A percentile compares a stretch with the other conserved stretches of the same genome.
These are phyloP conservation scores for Penicillium sp. DNA, from an alignment of 2,329 filamentous ascomycete species.

Conservation along the genomic window DNA sequence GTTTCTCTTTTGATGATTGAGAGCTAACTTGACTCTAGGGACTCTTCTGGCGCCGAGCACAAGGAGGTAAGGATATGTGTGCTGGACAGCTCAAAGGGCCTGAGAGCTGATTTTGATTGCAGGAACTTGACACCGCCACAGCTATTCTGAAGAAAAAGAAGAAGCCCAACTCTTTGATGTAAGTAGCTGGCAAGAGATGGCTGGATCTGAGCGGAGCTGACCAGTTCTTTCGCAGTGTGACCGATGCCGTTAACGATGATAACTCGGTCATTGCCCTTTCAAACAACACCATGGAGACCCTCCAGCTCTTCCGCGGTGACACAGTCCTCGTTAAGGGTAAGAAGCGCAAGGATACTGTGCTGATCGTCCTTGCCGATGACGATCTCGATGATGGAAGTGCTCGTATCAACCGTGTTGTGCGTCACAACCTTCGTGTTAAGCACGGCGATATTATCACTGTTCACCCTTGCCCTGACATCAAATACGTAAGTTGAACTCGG, in stretches of 20 bases:
- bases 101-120: constrained; percentile 23
- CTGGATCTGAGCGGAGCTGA: constrained; percentile 21
- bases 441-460: constrained; percentile 97
- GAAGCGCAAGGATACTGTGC: constrained; percentile 98
- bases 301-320: constrained; percentile 97
- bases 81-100: constrained; percentile 37
- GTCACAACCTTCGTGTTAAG: constrained; percentile 98
- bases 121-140: constrained; percentile 90
- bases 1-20: constrained; percentile 14
- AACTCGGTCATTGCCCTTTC: constrained; percentile 99
- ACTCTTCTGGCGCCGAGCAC: constrained; percentile 83
- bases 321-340: constrained; percentile 98
- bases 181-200: constrained; percentile 41
- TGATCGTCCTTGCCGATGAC: constrained; percentile 96
- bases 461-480: constrained; percentile 97
- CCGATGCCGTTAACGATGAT: constrained; percentile 98
- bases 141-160: constrained; percentile 99
- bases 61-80: constrained; percentile 64
- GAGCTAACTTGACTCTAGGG: constrained; percentile 61
- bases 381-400: constrained; percentile 97
- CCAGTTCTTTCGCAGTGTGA: constrained; percentile 66
- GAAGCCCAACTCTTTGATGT: constrained; percentile 99
- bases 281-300: constrained; percentile 97
- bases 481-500: constrained; percentile 76
- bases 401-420: constrained; percentile 96